Base-by-base conservation (phyloP, 2,329 filamentous ascomycete species). In the Ascosphaera acerosa region DNA sequence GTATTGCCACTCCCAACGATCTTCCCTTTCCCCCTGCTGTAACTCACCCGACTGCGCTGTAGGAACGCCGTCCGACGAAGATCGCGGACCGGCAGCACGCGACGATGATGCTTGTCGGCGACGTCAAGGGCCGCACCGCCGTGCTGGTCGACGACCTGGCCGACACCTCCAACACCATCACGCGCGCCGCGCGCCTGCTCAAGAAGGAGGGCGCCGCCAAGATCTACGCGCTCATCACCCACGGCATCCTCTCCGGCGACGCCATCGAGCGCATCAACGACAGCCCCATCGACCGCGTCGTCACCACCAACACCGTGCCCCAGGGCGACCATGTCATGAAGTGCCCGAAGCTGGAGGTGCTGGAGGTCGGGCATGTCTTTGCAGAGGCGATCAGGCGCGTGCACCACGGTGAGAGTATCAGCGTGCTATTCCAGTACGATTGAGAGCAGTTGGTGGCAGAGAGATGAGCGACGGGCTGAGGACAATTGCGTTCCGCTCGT, bases 101-200 rank as follows among this genome's bases (percentile, higher is more conserved):
- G 15, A 84, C 84, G 59, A 89, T 97, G 43, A 97, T 87, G 0
- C 62, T 97, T n/a, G 87, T 97, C 10, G 87, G 87, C 36, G 78
- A 94, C 44, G 87, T 97, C 36, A 75, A 71, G 46, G 70, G 78
- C 47, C 70, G 78, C 35, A 73, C 78, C 0, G 87, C 94, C 33
- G 75, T 97, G 48, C 81, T 97, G 37, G 76, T 97, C 31, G 87
- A 97, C 49, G 87, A 97, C 50, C 94, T 97, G 76, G 92, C 97
- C 45, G 87, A 97, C 56, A 92, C 91, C 57, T 72, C 81, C 6
- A 78, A 76, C 10, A 91, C 80, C 4, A 97, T 87, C 87, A 89
- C 97, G 41, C 84, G 84, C 4, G 87, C 87, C 4, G 87, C 87
- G 9, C 87, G 97, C 58, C 90, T 82, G 1, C 84, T 91, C 2